Evolutionary conservation across 176 grass and related monocot species (phyloP), one percentile per base, ranked within the genome.

Genomic region (Carex cristatella): DNA sequence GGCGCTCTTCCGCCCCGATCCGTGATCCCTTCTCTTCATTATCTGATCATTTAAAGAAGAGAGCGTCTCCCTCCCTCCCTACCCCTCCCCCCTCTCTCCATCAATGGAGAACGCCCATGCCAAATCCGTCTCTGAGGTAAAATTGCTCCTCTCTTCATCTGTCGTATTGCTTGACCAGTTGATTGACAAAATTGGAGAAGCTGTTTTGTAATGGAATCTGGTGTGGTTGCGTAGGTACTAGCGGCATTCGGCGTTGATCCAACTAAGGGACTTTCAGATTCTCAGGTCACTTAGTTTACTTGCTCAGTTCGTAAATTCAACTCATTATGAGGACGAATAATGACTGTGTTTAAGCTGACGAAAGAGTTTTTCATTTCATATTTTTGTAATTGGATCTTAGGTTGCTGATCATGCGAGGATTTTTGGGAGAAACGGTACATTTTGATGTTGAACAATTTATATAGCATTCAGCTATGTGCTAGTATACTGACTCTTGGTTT

Each of bases 91-190:
- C 2, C 16, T 49, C 42, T 60, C 75, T 65, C 61, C 87, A 31
- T 31, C 85, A 68, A 98, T 98, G 95, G 91, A 98, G 79, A 90
- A 93, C 88, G 91, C 95, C 82, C 93, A 93, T 61, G 91, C 95
- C 69, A 98, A 94, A 82, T 98, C 95, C 85, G 86, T 85, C 85
- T 32, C 85, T 30, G 91, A 98, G 95, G 95, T 98, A 93, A 90
- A n/a, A 35, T 69, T 14, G n/a, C 84, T 46, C 37, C 28, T 62
- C 16, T 79, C 46, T 64, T 71, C n/a, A 15, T 78, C 71, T 63
- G 33, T 75, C 2, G 6, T 15, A 61, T 58, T 44, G 46, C 46
- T 54, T 66, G 7, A 72, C 19, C 46, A 14, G 19, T 76, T 49
- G 65, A 75, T 58, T 55, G 35, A 30, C 32, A 27, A 42, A 67